Conservation (phyloP, 2,329 filamentous ascomycete genomes). For the Aspergillus cejpii region DNA sequence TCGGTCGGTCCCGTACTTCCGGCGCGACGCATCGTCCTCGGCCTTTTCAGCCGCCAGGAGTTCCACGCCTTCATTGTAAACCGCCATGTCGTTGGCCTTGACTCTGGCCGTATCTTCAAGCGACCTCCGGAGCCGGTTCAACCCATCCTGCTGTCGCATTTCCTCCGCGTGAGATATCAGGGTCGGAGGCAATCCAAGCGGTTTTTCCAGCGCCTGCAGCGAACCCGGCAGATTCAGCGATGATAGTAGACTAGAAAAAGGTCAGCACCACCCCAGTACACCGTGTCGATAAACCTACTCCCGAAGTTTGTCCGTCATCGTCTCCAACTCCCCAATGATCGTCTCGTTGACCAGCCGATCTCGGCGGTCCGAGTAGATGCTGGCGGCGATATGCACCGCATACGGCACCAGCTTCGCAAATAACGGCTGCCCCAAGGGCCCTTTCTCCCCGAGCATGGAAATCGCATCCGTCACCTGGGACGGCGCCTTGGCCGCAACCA, state of each 20-base stretch:
- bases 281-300: constrained; percentile 43
- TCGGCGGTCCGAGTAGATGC: constrained; percentile 86
- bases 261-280: constrained; percentile 10
- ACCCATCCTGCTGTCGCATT: constrained; percentile 80
- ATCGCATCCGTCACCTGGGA: constrained; percentile 75
- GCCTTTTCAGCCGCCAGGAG: constrained; percentile 71
- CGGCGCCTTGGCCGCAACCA: constrained; percentile 75
- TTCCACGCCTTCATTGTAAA: constrained; percentile 77
- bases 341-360: constrained; percentile 85
- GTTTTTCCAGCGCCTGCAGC: constrained; percentile 89
- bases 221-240: constrained; percentile 86
- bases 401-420: constrained; percentile 93
- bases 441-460: constrained; percentile 69
- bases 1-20: constrained; percentile 77
- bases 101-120: constrained; percentile 87
- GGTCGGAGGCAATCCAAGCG: constrained; percentile 77
- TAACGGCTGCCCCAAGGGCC: constrained; percentile 73
- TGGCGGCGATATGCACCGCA: constrained; percentile 88
- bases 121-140: constrained; percentile 67
- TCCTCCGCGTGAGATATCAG: constrained; percentile 89
- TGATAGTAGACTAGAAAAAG: constrained; percentile 51
- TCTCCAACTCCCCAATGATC: constrained; percentile 77
- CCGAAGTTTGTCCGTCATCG: constrained; percentile 71
- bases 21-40: constrained; percentile 69
- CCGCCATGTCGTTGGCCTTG: constrained; percentile 67